phyloP scores from a whole-genome alignment of 805 yeast species.

The Starmerella davenportii region DNA sequence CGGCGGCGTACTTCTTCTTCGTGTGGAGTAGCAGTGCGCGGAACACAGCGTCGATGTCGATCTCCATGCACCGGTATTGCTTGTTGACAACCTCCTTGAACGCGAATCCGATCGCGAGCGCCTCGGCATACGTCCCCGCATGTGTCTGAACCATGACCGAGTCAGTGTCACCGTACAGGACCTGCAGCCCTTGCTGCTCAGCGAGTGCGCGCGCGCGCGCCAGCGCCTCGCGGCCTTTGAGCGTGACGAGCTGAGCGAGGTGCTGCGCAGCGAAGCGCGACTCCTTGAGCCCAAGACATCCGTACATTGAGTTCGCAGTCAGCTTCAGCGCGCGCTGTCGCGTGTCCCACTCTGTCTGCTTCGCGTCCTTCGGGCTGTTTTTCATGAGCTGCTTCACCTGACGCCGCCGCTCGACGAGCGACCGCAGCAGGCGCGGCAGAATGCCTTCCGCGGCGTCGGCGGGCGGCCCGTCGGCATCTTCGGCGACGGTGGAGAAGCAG shows the following conservation, averaged over 20 bases:
- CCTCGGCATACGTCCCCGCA: constrained; percentile 47
- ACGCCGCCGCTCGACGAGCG: constrained; percentile 76
- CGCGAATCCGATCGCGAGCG: constrained; percentile 63
- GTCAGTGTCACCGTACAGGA: constrained; percentile 96
- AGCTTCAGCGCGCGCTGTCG: constrained; percentile 89
- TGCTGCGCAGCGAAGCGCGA: constrained; percentile 94
- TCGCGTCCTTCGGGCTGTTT: constrained; percentile 45
- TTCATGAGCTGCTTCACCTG: constrained; percentile 79
- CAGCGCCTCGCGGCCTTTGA: constrained; percentile 86
- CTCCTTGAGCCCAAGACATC: constrained; percentile 83
- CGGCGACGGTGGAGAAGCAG: constrained; percentile 85
- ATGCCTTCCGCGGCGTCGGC: constrained; percentile 51
- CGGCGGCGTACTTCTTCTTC: constrained; percentile 95
- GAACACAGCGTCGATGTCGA: constrained; percentile 88
- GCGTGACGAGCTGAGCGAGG: constrained; percentile 84
- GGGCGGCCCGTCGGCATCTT: constrained; percentile 22
- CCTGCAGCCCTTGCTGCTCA: constrained; percentile 62
- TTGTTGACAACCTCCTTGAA: constrained; percentile 78
- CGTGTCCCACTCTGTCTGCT: constrained; percentile 74
- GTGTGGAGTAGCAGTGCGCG: constrained; percentile 69
- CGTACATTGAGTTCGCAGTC: constrained; percentile 99
- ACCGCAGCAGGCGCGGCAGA: constrained; percentile 64
- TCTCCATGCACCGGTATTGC: constrained; percentile 69
- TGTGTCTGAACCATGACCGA: constrained; percentile 97
- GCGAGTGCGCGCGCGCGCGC: constrained; percentile 87